Percentiles rank a stretch among this genome's conserved stretches.
phyloP scores from a whole-genome alignment of 495 filamentous ascomycete genomes.

The Peziza echinospora region DNA sequence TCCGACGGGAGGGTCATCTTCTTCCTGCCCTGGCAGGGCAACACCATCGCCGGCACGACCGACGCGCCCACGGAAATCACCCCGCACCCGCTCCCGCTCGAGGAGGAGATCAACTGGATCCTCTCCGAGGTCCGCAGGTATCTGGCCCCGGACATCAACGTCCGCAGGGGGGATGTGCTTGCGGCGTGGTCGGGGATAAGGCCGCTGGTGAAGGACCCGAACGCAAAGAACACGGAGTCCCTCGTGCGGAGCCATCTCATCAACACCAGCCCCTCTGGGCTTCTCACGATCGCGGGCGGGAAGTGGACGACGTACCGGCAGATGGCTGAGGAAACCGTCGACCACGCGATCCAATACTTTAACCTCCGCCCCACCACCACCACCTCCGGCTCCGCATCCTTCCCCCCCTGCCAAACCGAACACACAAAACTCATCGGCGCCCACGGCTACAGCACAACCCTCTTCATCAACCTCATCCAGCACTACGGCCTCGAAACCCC shows the following conservation, averaged over 20 bases:
- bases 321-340: conserved; percentile 94
- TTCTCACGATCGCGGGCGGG: conserved; percentile 86
- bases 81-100: conserved; percentile 66
- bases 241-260: conserved; percentile 91
- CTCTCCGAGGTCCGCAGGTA: conserved; percentile 76
- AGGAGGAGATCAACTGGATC: conserved; percentile 95
- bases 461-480: conserved; percentile 97
- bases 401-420: conserved; percentile 56
- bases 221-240: conserved; percentile 79
- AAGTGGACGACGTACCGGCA: conserved; percentile 99
- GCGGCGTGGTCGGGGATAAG: conserved; percentile 92
- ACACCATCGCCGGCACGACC: conserved; percentile 94
- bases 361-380: conserved; percentile 37
- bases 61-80: conserved; percentile 67
- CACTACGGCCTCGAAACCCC: conserved; percentile 92
- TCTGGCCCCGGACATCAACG: conserved; percentile 77
- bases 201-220: conserved; percentile 82
- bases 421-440: conserved; percentile 75
- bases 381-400: not conserved
- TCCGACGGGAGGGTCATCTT: conserved; percentile 96
- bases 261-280: conserved; percentile 62
- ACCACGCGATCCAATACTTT: conserved; percentile 66
- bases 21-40: conserved; percentile 98
- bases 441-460: conserved; percentile 81
- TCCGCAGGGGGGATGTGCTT: conserved; percentile 82